Evolutionary conservation across 371 early-diverging fungal species (phyloP).

Genomic region (Zychaea mexicana): DNA sequence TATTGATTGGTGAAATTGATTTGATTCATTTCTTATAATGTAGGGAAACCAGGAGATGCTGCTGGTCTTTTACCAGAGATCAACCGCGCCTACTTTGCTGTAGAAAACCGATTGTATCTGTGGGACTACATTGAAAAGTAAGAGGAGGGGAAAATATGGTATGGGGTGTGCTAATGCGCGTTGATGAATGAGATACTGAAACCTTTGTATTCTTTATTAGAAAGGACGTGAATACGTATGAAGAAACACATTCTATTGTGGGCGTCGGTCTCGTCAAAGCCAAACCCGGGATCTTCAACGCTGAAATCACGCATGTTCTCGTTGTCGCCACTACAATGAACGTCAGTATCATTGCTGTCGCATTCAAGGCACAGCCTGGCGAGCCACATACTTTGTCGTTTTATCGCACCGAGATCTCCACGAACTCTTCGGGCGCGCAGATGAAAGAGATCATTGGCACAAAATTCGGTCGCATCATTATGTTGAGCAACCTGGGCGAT

Average conservation of each 20-base stretch:
- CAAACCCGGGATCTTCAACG: slow-evolving; percentile 74
- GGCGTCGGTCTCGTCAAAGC: slow-evolving; percentile 81
- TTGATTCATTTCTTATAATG: background rate
- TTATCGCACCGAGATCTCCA: slow-evolving; percentile 73
- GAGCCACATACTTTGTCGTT: slow-evolving; percentile 43
- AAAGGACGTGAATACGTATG: slow-evolving; percentile 68
- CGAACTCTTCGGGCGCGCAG: slow-evolving; percentile 75
- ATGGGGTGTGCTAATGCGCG: background rate
- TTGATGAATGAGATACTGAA: background rate
- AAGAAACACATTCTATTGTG: slow-evolving; percentile 85
- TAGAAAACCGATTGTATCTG: slow-evolving; percentile 83
- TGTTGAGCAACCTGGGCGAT: slow-evolving; percentile 85
- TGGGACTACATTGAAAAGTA: slow-evolving; percentile 83
- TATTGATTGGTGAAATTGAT: background rate
- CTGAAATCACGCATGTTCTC: slow-evolving; percentile 78
- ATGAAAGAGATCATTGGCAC: slow-evolving; percentile 82
- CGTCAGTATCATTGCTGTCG: slow-evolving; percentile 77
- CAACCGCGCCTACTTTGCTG: slow-evolving; percentile 85
- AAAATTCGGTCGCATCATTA: slow-evolving; percentile 80
- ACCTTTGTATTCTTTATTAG: slow-evolving; percentile 19
- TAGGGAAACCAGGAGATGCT: slow-evolving; percentile 30
- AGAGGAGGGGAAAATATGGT: background rate
- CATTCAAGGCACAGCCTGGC: slow-evolving; percentile 27
- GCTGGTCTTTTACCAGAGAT: slow-evolving; percentile 70
- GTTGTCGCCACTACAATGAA: slow-evolving; percentile 87